Evolutionary conservation across 2,329 filamentous ascomycete genomes (phyloP).

Genomic region (Trichoderma sp.): DNA sequence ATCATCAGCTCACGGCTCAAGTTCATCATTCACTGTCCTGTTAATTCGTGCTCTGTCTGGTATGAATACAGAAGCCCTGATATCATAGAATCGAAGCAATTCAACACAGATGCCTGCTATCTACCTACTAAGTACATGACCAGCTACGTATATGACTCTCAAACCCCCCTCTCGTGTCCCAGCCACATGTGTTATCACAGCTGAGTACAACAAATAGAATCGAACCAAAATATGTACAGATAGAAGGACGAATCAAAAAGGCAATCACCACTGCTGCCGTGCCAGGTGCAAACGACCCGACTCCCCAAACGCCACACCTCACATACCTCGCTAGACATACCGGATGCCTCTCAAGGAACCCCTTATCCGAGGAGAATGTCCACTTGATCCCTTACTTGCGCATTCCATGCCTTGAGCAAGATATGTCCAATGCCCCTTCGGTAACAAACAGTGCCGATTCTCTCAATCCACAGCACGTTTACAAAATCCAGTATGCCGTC

Average conservation of each 20-base stretch:
- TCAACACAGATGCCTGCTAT: conserved; percentile 36
- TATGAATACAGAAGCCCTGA: neutral
- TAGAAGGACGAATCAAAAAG: conserved; percentile 42
- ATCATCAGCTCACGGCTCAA: neutral
- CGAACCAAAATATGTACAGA: neutral
- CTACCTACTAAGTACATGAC: conserved; percentile 47
- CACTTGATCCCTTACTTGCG: conserved; percentile 45
- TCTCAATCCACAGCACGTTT: conserved; percentile 52
- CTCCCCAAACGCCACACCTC: conserved; percentile 8
- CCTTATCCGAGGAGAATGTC: conserved; percentile 46
- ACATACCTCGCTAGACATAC: neutral
- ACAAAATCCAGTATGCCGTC: conserved; percentile 50
- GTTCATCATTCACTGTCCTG: neutral
- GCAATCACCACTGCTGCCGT: neutral
- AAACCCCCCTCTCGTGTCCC: conserved; percentile 38
- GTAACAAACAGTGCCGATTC: conserved; percentile 48
- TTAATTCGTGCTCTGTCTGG: too few relatives aligned
- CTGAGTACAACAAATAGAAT: neutral
- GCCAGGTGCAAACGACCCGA: neutral
- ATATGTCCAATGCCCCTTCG: conserved; percentile 49
- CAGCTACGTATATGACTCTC: conserved; percentile 40
- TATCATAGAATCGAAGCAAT: neutral
- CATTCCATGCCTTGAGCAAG: conserved; percentile 46
- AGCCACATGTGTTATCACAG: conserved; percentile 72
- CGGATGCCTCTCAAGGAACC: conserved; percentile 66